Evolutionary conservation across 2,329 filamentous ascomycete species (phyloP), one percentile per base, ranked within the genome.

Genomic region (Nemania serpens): DNA sequence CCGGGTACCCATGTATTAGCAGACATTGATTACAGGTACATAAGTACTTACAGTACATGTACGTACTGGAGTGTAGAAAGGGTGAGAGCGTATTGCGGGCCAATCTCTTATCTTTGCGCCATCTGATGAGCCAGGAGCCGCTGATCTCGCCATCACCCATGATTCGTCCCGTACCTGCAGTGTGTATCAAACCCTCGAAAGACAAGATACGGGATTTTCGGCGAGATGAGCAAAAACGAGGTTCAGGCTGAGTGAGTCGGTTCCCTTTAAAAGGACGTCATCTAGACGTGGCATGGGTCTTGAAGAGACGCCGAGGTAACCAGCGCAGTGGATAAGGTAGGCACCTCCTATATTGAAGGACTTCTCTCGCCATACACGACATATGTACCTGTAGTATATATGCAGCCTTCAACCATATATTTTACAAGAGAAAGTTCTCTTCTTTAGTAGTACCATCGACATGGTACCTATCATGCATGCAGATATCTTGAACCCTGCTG

Each of bases 131-230:
- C 61, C 47, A 60, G 57, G 61, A 60, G 52, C 48, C 54, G 61
- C 48, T 63, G 56, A 57, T 63, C 57, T 49, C 61, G 48, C 45
- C 57, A 48, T 55, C 48, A 51, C 61, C 34, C 48, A 37, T 63
- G 57, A 63, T 63, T 63, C 61, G 61, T 54, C 48, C 58, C 41
- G 61, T 63, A 63, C 61, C 61, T 63, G 61, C 61, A 63, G 61
- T 63, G 39, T 41, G 48, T 57, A 63, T 60, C 61, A 60, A 48
- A 53, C 41, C 56, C 56, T 52, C 52, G 47, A 57, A 51, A 18
- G 18, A 43, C 34, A 47, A 45, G 51, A 59, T 58, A 62, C 50
- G 56, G 60, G 17, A 47, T 55, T 52, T 36, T 59, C 51, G 56
- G 56, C 52, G 45, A 37, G 39, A 54, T 55, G 56, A 43, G 20